Percentiles rank a stretch among this genome's conserved stretches.
Conservation (phyloP, 129 eudicot species). For the Silybum marianum region DNA sequence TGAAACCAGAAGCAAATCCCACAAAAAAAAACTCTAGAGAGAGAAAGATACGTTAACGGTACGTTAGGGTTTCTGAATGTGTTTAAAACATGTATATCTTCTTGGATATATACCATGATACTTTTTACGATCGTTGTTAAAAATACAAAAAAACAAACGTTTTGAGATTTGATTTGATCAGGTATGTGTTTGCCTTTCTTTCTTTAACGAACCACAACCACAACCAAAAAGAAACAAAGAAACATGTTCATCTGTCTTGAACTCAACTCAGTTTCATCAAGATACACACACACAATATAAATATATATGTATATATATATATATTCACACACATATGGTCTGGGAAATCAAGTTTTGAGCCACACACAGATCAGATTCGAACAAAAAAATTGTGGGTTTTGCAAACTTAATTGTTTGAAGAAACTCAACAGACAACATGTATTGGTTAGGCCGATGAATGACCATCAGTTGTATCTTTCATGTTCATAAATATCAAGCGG, state of each 20-base stretch:
- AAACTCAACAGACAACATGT: conserved; percentile 1
- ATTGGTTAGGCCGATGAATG: background rate
- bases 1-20: conserved; percentile 13
- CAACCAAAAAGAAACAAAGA: background rate
- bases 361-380: conserved; percentile 5
- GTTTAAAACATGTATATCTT: conserved; percentile 15
- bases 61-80: conserved; percentile 39
- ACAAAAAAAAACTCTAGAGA: conserved; percentile 13
- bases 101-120: background rate
- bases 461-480: background rate
- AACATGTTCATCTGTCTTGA: background rate
- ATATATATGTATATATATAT: background rate
- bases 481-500: conserved; percentile 25
- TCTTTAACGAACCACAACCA: background rate
- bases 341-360: background rate
- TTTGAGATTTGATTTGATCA: conserved; percentile 1
- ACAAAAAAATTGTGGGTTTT: background rate
- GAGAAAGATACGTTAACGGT: conserved; percentile 8
- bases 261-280: conserved; percentile 15
- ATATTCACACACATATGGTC: background rate
- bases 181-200: background rate
- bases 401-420: background rate
- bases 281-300: background rate
- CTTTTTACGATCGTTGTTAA: background rate
- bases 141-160: background rate